Evolutionary conservation across 306 rosid species (phyloP).

Genomic region (Aeschynomene evenia): DNA sequence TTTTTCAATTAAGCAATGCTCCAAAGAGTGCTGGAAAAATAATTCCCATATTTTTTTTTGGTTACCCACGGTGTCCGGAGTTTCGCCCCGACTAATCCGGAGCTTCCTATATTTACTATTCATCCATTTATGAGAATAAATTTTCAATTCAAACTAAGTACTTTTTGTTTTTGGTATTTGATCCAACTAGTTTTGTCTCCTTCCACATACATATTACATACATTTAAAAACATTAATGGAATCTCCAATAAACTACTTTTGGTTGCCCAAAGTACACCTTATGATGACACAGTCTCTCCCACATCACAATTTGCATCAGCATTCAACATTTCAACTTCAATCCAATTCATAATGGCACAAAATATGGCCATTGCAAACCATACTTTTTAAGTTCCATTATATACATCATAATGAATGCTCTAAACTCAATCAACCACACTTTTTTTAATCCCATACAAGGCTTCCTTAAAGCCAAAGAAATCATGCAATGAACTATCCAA

Average conservation of each 20-base stretch:
- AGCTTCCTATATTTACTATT: too few relatives aligned
- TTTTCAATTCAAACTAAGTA: too few relatives aligned
- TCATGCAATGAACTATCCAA: constrained; percentile 23
- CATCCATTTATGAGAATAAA: too few relatives aligned
- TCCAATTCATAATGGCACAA: constrained; percentile 32
- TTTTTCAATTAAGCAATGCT: too few relatives aligned
- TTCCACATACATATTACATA: not conserved
- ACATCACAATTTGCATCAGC: constrained; percentile 12
- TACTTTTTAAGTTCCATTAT: constrained; percentile 40
- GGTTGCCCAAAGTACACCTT: not conserved
- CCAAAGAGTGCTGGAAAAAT: too few relatives aligned
- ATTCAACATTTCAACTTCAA: constrained; percentile 17
- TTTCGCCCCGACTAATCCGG: too few relatives aligned
- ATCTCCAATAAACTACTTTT: not conserved
- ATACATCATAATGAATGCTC: constrained; percentile 60
- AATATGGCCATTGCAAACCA: constrained; percentile 22
- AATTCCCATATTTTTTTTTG: too few relatives aligned
- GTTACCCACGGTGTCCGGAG: too few relatives aligned
- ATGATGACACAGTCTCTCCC: constrained; percentile 3
- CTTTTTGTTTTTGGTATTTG: not conserved
- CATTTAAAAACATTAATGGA: not conserved
- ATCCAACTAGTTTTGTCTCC: not conserved
- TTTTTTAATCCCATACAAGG: constrained; percentile 31
- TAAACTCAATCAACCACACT: constrained; percentile 40
- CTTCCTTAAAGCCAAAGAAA: constrained; percentile 45